Evolutionary conservation across 2,329 filamentous ascomycete species (phyloP).

Genomic region (Podosphaera fusca): DNA sequence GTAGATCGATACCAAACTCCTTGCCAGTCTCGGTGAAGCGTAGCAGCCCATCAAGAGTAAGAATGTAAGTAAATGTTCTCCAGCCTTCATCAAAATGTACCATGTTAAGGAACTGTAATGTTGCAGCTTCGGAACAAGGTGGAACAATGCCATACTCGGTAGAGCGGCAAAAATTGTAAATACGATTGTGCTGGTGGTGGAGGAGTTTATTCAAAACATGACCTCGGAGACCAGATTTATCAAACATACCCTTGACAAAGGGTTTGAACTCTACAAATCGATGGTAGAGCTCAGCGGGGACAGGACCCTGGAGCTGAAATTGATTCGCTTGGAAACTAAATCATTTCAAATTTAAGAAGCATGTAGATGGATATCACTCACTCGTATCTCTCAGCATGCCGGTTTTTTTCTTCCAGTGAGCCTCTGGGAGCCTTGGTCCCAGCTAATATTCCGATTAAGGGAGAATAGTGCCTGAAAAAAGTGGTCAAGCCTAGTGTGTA

Average conservation of each 20-base stretch:
- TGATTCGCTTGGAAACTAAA: conserved; percentile 76
- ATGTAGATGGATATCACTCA: conserved; percentile 19
- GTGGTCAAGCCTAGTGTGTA: conserved; percentile 58
- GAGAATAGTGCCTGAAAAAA: conserved; percentile 71
- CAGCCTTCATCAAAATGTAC: conserved; percentile 70
- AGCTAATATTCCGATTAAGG: conserved; percentile 62
- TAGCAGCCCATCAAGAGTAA: conserved; percentile 67
- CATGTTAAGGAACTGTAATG: conserved; percentile 63
- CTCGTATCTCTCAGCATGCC: conserved; percentile 52
- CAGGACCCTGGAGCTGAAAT: conserved; percentile 65
- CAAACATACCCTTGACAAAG: conserved; percentile 77
- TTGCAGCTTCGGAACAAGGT: conserved; percentile 43
- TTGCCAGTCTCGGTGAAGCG: conserved; percentile 91
- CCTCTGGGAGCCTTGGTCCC: conserved; percentile 43
- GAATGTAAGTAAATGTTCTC: conserved; percentile 73
- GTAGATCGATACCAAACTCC: conserved; percentile 78
- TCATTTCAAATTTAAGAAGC: not conserved
- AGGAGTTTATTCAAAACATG: conserved; percentile 63
- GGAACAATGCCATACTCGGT: conserved; percentile 51
- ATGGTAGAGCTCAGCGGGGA: conserved; percentile 63
- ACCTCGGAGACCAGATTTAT: conserved; percentile 51
- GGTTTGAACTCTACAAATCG: conserved; percentile 84
- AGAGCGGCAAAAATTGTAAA: conserved; percentile 67
- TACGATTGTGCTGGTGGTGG: conserved; percentile 68
- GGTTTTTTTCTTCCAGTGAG: conserved; percentile 20